Evolutionary conservation across 73 alveolate species (phyloP).

Genomic region (Tetrahymena malaccensis): DNA sequence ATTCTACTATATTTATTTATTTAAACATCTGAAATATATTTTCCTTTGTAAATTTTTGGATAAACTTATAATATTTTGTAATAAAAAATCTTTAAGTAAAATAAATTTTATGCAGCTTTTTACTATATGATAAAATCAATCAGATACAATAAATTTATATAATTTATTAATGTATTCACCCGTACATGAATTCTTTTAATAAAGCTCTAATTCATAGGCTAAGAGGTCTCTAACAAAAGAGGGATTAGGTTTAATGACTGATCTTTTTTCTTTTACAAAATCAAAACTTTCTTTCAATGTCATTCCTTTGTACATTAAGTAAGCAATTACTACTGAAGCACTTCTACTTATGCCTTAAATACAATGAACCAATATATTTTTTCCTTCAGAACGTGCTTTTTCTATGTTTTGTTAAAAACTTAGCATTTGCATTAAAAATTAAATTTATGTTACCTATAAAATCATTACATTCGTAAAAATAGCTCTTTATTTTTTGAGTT

Average conservation of each 20-base stretch:
- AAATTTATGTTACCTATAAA: not conserved
- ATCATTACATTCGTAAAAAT: not conserved
- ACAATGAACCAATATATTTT: constrained; percentile 41
- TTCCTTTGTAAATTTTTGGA: no score
- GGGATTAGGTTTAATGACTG: not conserved
- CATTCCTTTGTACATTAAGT: constrained; percentile 39
- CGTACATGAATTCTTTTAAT: not conserved
- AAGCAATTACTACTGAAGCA: constrained; percentile 48
- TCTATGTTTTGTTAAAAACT: not conserved
- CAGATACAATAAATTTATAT: not conserved
- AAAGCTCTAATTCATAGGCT: not conserved
- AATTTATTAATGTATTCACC: not conserved
- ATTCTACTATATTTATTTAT: no score
- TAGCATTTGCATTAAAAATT: not conserved
- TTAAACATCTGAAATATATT: no score
- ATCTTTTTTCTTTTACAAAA: not conserved
- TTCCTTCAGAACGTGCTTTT: not conserved
- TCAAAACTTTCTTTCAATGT: not conserved
- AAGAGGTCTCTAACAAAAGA: not conserved
- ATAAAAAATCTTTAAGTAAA: no score
- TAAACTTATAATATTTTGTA: no score
- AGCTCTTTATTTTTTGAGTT: not conserved
- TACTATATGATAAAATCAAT: no score
- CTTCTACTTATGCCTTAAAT: constrained; percentile 45
- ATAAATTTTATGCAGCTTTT: no score